A percentile compares a stretch with the other conserved stretches of the same genome.
Conservation (phyloP, 2,329 filamentous ascomycete species). For the Aspergillus brasiliensis region DNA sequence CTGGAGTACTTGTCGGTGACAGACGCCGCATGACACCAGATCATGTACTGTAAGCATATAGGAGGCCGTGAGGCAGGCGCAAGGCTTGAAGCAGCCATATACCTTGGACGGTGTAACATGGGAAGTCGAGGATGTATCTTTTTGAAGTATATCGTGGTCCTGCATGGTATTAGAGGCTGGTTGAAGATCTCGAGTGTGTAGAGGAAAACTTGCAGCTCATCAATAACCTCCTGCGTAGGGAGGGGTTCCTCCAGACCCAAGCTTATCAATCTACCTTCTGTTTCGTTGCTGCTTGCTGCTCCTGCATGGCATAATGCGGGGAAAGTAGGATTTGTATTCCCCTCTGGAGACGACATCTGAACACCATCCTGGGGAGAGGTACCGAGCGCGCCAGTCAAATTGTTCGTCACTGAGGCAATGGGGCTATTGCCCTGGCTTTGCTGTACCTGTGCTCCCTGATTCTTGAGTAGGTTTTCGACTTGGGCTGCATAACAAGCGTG, state of each 20-base stretch:
- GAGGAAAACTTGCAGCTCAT: constrained; percentile 68
- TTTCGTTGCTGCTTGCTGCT: constrained; percentile 36
- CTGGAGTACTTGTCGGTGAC: constrained; percentile 78
- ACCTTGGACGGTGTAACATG: constrained; percentile 87
- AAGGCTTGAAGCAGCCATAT: constrained; percentile 84
- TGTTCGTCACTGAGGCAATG: constrained; percentile 32
- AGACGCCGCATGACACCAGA: constrained; percentile 92
- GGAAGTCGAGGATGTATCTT: constrained; percentile 84
- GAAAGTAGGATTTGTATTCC: constrained; percentile 22
- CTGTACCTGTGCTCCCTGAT: constrained; percentile 60
- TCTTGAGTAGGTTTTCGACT: constrained; percentile 88
- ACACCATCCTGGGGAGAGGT: constrained; percentile 24
- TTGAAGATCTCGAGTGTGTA: neutral
- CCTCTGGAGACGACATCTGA: constrained; percentile 29
- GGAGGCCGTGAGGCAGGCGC: constrained; percentile 84
- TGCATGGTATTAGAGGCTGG: constrained; percentile 39
- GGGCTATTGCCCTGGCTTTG: constrained; percentile 31
- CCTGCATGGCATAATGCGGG: neutral
- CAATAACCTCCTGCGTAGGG: constrained; percentile 76
- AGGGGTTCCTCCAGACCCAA: constrained; percentile 80
- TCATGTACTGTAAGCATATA: constrained; percentile 85
- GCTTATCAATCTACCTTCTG: constrained; percentile 84
- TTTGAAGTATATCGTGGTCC: constrained; percentile 83
- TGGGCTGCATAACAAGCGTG: constrained; percentile 63
- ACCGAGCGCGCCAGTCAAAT: constrained; percentile 26